Percentiles rank a stretch among this genome's conserved stretches.
phyloP scores from a whole-genome alignment of 208 protist genomes.

The Crithidia brevicula region DNA sequence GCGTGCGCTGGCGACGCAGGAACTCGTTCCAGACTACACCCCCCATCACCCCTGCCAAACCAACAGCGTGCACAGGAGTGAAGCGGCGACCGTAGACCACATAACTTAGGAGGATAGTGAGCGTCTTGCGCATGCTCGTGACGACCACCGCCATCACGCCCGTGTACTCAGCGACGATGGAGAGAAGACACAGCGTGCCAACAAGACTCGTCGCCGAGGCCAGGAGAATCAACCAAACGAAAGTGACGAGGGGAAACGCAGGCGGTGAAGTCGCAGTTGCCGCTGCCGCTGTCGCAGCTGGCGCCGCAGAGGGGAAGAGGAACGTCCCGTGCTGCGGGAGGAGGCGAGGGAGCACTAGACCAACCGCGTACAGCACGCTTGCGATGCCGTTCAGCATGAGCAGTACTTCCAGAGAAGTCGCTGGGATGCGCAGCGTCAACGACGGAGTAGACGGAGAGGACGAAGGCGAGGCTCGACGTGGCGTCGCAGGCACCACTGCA shows the following conservation, averaged over 20 bases:
- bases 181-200: constrained; percentile 52
- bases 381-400: constrained; percentile 39
- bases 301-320: too few relatives aligned
- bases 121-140: constrained; percentile 63
- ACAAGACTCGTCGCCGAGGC: constrained; percentile 34
- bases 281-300: not conserved
- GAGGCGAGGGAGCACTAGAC: constrained; percentile 28
- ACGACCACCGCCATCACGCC: constrained; percentile 59
- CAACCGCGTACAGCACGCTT: constrained; percentile 17
- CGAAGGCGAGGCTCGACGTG: not conserved
- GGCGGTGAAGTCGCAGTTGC: not conserved
- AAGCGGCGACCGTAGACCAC: constrained; percentile 53
- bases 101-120: constrained; percentile 61
- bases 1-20: constrained; percentile 21
- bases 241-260: constrained; percentile 1
- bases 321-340: not conserved
- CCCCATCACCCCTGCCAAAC: constrained; percentile 37
- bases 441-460: not conserved
- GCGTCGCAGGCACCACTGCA: too few relatives aligned
- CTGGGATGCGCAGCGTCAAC: not conserved
- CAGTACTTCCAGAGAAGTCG: constrained; percentile 31
- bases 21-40: constrained; percentile 48
- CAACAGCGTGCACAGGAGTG: constrained; percentile 33
- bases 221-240: constrained; percentile 30
- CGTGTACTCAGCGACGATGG: constrained; percentile 52